phyloP scores from a whole-genome alignment of 2,329 filamentous ascomycete genomes.

The Blastomyces gilchristii region DNA sequence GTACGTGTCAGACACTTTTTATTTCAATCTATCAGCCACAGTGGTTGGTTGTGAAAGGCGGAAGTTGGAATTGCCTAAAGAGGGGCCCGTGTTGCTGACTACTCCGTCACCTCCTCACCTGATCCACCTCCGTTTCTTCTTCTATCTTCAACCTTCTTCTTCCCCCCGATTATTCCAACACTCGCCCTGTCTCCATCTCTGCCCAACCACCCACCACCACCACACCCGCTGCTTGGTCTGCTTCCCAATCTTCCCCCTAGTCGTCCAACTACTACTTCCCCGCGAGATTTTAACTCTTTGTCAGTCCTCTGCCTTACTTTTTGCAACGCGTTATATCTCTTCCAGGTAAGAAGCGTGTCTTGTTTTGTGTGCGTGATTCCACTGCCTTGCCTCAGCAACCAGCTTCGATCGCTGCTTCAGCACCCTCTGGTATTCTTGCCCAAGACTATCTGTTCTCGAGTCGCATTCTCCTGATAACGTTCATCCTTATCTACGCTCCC shows the following conservation, averaged over 20 bases:
- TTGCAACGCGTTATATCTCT: background rate
- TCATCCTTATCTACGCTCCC: background rate
- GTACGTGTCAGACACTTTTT: background rate
- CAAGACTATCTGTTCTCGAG: background rate
- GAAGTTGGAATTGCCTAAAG: too few species aligned
- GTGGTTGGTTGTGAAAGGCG: background rate
- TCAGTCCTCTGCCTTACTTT: background rate
- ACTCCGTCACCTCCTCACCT: conserved; percentile 3
- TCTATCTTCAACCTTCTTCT: conserved; percentile 3
- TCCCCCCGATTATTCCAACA: background rate
- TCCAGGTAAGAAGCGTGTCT: background rate
- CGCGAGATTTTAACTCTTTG: background rate
- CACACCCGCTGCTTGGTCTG: background rate
- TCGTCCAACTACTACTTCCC: background rate
- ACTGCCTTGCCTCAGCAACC: background rate
- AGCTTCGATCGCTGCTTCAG: background rate
- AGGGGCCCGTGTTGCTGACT: conserved; percentile 1
- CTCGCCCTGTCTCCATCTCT: background rate
- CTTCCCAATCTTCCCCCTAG: background rate
- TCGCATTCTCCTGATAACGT: background rate
- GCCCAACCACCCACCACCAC: background rate
- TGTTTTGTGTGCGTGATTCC: conserved; percentile 6
- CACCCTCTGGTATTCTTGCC: background rate
- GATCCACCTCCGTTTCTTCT: background rate
- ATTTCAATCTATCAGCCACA: background rate